Base-by-base conservation (phyloP, 2,329 filamentous ascomycete genomes). In the Diaporthe batatas region DNA sequence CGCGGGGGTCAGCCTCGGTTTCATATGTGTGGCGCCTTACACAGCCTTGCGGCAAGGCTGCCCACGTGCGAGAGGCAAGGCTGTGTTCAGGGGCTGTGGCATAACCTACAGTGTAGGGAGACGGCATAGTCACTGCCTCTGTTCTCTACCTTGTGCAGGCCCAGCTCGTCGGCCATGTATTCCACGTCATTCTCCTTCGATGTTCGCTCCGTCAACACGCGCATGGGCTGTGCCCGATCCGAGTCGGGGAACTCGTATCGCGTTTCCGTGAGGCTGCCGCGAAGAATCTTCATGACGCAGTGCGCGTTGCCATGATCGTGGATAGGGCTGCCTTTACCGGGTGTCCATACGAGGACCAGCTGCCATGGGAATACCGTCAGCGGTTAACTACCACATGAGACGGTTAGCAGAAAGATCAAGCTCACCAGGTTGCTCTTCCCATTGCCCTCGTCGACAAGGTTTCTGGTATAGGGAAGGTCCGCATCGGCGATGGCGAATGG, bases 111-210 rank as follows among this genome's bases (percentile, higher is more conserved):
- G 83, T 98, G 95, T 75, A 98, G 84, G 72, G 94, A 97, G 64
- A 98, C 91, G 76, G 95, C 95, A 79, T 92, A 91, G 80, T 94
- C 90, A 78, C 89, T 87, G 62, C 93, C 91, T 34, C 90, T 89
- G 81, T 98, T 98, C 76, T 89, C 90, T 73, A 98, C 92, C 70
- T 91, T 91, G 83, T 98, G 95, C 54, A 98, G 86, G 25, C 95
- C 95, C 36, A 98, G 90, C 83, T 94, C 90, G 81, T 98, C 95
- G 51, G 94, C 93, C 92, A 98, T 98, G 82, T 98, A 98, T 11
- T 94, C 92, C 51, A 97, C 94, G 75, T 92, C 86, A 76, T 96
- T 92, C 79, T 92, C 86, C 65, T 86, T 84, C 79, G 94, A 93
- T 54, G 86, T 88, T 51, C 89, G 93, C 78, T 94, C 89, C 57